These are phyloP conservation scores for Polygonum maritimum DNA, from an alignment of 148 eudicot genomes.

Conservation along the genomic window DNA sequence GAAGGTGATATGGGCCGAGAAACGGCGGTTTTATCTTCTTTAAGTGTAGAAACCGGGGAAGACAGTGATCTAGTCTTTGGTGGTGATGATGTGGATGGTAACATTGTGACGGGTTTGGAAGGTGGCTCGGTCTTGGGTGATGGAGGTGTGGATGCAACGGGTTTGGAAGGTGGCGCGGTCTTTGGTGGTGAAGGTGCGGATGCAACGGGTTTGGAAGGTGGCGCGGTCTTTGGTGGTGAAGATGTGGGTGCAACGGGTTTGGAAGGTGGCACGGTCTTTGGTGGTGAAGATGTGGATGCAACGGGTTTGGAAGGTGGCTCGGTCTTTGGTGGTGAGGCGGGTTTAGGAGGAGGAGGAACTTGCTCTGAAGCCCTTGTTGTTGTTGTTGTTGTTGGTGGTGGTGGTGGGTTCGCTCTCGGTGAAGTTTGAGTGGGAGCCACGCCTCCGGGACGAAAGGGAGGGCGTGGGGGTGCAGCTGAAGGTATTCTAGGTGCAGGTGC, in stretches of 20 bases:
- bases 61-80: not conserved
- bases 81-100: not conserved
- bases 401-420: conserved; percentile 18
- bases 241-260: not conserved
- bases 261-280: conserved; percentile 6
- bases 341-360: not conserved
- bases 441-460: conserved; percentile 33
- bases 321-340: not conserved
- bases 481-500: conserved; percentile 10
- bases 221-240: not conserved
- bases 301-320: not conserved
- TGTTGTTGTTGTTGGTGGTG: conserved; percentile 14
- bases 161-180: conserved; percentile 1
- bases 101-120: not conserved
- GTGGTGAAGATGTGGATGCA: not conserved
- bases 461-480: conserved; percentile 16
- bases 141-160: not conserved
- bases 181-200: conserved; percentile 7
- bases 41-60: not conserved
- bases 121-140: conserved; percentile 6
- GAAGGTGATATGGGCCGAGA: conserved; percentile 11
- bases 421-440: conserved; percentile 18
- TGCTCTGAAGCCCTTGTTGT: not conserved
- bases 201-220: not conserved
- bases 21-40: not conserved